A percentile compares a stretch with the other conserved stretches of the same genome.
These are phyloP conservation scores for Podospora conica DNA, from an alignment of 495 filamentous ascomycete species.

Conservation along the genomic window DNA sequence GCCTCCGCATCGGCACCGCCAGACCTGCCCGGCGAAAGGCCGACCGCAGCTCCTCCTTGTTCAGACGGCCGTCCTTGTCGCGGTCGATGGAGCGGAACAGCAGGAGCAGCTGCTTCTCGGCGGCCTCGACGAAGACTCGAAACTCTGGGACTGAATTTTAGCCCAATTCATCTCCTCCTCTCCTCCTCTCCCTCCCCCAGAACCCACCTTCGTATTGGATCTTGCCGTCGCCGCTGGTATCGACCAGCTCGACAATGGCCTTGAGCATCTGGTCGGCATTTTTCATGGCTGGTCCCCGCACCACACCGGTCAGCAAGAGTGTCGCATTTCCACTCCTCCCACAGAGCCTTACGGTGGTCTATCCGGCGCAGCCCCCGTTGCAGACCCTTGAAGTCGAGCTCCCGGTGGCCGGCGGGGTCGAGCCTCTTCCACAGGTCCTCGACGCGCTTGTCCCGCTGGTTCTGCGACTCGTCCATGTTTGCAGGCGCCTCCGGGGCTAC, in stretches of 20 bases:
- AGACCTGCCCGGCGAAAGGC: slow-evolving; percentile 78
- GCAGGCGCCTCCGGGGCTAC: slow-evolving; percentile 36
- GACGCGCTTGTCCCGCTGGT: slow-evolving; percentile 68
- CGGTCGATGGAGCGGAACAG: slow-evolving; percentile 86
- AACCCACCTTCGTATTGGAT: slow-evolving; percentile 79
- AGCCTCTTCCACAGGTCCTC: slow-evolving; percentile 74
- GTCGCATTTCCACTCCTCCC: neutral
- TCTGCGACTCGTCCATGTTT: slow-evolving; percentile 57
- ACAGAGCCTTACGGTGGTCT: slow-evolving; percentile 72
- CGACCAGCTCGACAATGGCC: slow-evolving; percentile 71
- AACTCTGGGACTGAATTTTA: slow-evolving; percentile 63
- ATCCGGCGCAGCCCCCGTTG: slow-evolving; percentile 80
- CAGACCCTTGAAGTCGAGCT: slow-evolving; percentile 74
- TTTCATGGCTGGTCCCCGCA: slow-evolving; percentile 63
- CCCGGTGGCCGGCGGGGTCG: slow-evolving; percentile 67
- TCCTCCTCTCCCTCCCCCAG: neutral
- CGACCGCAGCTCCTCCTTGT: slow-evolving; percentile 70
- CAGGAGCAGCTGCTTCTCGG: slow-evolving; percentile 71
- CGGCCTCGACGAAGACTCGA: slow-evolving; percentile 74
- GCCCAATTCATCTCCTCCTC: neutral
- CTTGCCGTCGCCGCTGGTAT: slow-evolving; percentile 77
- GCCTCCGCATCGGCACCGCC: slow-evolving; percentile 64
- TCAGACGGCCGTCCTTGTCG: slow-evolving; percentile 80
- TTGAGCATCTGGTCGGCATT: slow-evolving; percentile 84
- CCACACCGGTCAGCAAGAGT: slow-evolving; percentile 5